A percentile compares a stretch with the other conserved stretches of the same genome.
Conservation (phyloP, 192 early-diverging fungal species). For the Backusella mclennaniae region DNA sequence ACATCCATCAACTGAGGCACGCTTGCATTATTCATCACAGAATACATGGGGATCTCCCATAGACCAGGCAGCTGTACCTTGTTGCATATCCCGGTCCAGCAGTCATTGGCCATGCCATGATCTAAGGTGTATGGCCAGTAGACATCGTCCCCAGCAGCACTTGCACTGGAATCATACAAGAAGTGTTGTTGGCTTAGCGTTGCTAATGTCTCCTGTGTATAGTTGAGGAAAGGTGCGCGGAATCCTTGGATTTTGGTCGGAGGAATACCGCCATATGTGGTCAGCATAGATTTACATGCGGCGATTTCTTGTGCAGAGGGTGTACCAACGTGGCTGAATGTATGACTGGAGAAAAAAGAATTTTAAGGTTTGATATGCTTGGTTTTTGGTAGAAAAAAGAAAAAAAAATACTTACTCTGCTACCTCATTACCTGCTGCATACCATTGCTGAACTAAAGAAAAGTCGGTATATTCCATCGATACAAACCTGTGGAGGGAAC, state of each 20-base stretch:
- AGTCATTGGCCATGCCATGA: slow-evolving; percentile 59
- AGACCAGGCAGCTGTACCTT: slow-evolving; percentile 45
- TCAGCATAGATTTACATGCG: slow-evolving; percentile 36
- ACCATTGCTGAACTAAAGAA: slow-evolving; percentile 54
- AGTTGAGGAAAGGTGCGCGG: slow-evolving; percentile 62
- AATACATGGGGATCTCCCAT: slow-evolving; percentile 68
- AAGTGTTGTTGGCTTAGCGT: slow-evolving; percentile 40
- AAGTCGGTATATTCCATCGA: slow-evolving; percentile 62
- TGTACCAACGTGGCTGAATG: slow-evolving; percentile 33
- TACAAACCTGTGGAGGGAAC: slow-evolving; percentile 36
- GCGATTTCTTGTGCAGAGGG: slow-evolving; percentile 42
- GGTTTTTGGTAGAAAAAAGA: background rate
- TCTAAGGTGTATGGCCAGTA: slow-evolving; percentile 71
- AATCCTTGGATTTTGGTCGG: slow-evolving; percentile 58
- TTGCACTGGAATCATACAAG: slow-evolving; percentile 54
- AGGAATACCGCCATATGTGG: slow-evolving; percentile 59
- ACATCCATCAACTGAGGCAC: slow-evolving; percentile 47
- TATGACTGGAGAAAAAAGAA: slow-evolving; percentile 17
- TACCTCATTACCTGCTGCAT: slow-evolving; percentile 62
- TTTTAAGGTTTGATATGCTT: background rate
- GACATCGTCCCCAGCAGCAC: slow-evolving; percentile 37
- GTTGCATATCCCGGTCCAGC: slow-evolving; percentile 48
- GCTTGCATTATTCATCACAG: slow-evolving; percentile 39
- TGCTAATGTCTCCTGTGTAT: slow-evolving; percentile 43
- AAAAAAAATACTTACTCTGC: slow-evolving; percentile 35